These are phyloP conservation scores for Trifolium fragiferum DNA, from an alignment of 306 rosid species.

Conservation along the genomic window DNA sequence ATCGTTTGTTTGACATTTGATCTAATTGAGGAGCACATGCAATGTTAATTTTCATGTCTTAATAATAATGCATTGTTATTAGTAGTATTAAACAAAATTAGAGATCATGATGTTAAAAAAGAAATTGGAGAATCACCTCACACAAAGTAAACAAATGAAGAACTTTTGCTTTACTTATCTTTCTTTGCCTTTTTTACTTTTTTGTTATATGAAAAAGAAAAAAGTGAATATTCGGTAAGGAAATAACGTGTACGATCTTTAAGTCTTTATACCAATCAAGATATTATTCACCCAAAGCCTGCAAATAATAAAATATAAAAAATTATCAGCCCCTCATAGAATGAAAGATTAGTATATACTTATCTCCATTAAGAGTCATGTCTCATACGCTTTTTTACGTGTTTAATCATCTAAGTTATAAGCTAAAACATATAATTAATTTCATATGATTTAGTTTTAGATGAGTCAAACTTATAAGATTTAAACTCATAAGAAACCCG, in stretches of 20 bases:
- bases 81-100: not conserved
- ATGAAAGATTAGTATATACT: not conserved
- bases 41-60: slow-evolving; percentile 25
- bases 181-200: slow-evolving; percentile 19
- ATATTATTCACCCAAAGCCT: slow-evolving; percentile 25
- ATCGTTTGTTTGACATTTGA: slow-evolving; percentile 40
- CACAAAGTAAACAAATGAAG: slow-evolving; percentile 15
- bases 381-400: not conserved
- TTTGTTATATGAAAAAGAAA: not conserved
- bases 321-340: not conserved
- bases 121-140: not conserved
- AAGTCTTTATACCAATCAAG: slow-evolving; percentile 21
- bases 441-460: too few relatives aligned
- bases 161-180: slow-evolving; percentile 27
- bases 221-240: slow-evolving; percentile 19
- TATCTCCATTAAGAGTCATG: not conserved
- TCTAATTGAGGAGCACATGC: slow-evolving; percentile 38
- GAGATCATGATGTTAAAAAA: not conserved
- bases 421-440: too few relatives aligned
- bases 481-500: not conserved
- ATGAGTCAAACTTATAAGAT: too few relatives aligned
- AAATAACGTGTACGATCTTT: slow-evolving; percentile 14
- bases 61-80: not conserved
- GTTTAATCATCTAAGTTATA: not conserved
- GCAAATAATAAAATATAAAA: not conserved